Base-by-base conservation (phyloP, 345 rosid species). In the Alliaria petiolata region DNA sequence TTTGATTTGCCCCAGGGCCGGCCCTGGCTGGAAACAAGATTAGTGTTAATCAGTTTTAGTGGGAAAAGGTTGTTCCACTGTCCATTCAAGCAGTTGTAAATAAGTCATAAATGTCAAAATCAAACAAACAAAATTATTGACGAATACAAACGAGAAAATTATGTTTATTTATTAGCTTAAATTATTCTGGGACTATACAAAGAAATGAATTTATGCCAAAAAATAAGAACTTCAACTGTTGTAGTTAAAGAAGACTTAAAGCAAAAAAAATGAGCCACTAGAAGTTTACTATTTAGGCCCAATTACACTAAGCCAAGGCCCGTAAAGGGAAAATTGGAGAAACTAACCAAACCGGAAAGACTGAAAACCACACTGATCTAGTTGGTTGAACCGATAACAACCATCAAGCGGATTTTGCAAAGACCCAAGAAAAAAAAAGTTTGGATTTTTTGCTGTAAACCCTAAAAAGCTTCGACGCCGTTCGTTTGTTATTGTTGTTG, bases 381-480 rank as follows among this genome's bases (percentile, higher is more conserved):
- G 10, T 47, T 70, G 25, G 11, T 38, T 16, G 0, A 60, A 50
- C 67, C 51, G 68, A 61, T 39, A n/a, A 19, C 38, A 25, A 58
- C 14, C 66, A 36, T 31, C 20, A 68, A 56, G 16, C 45, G 7
- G 64, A 42, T 20, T 55, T 55, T 43, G 45, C 57, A 15, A 11
- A 19, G 4, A n/a, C n/a, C n/a, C 7, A 1, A 14, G 8, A 35
- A 4, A 14, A 59, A 4, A 35, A 17, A n/a, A 15, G 2, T n/a
- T 22, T 8, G 0, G 60, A 38, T 26, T 26, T 3, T 11, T 2
- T 16, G 25, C 43, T 3, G 38, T 71, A 53, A 72, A 64, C 76
- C 76, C 65, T 64, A 72, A 46, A 31, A 28, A 13, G 40, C 44
- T 54, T 64, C 57, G 11, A 34, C 64, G 70, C 56, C 70, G 63